Evolutionary conservation across 768 basidiomycete species (phyloP).

Genomic region (Naematelia aurantialba): DNA sequence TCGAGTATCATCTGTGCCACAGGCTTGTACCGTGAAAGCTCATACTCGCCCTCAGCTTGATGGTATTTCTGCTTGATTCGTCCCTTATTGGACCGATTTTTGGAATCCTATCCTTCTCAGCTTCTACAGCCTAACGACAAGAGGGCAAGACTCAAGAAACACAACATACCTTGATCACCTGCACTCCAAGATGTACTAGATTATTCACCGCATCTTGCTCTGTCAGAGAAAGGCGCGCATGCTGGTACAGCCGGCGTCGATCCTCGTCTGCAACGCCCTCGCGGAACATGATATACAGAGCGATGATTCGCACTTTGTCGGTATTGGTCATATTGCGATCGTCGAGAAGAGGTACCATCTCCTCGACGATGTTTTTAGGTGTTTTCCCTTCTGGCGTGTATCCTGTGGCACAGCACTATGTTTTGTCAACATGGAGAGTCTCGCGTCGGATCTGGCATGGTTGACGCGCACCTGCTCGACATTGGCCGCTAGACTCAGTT

Average conservation of each 20-base stretch:
- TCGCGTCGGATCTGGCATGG: neutral
- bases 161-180: slow-evolving; percentile 69
- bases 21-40: slow-evolving; percentile 90
- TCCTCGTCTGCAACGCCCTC: slow-evolving; percentile 99
- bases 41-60: slow-evolving; percentile 82
- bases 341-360: slow-evolving; percentile 96
- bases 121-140: neutral
- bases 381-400: slow-evolving; percentile 83
- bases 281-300: slow-evolving; percentile 86
- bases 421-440: slow-evolving; percentile 1
- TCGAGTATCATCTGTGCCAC: slow-evolving; percentile 74
- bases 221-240: slow-evolving; percentile 76
- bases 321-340: slow-evolving; percentile 74
- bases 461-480: slow-evolving; percentile 72
- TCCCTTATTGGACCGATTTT: slow-evolving; percentile 71
- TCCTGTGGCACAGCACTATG: slow-evolving; percentile 88
- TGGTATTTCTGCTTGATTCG: slow-evolving; percentile 69
- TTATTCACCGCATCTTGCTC: slow-evolving; percentile 95
- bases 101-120: slow-evolving; percentile 58
- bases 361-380: slow-evolving; percentile 92
- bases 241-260: slow-evolving; percentile 86
- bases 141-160: too few species aligned
- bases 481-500: slow-evolving; percentile 72
- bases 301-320: slow-evolving; percentile 94
- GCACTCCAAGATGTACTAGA: slow-evolving; percentile 72